A percentile compares a stretch with the other conserved stretches of the same genome.
Conservation (phyloP, 441 rosid species). For the Metrosideros polymorpha region DNA sequence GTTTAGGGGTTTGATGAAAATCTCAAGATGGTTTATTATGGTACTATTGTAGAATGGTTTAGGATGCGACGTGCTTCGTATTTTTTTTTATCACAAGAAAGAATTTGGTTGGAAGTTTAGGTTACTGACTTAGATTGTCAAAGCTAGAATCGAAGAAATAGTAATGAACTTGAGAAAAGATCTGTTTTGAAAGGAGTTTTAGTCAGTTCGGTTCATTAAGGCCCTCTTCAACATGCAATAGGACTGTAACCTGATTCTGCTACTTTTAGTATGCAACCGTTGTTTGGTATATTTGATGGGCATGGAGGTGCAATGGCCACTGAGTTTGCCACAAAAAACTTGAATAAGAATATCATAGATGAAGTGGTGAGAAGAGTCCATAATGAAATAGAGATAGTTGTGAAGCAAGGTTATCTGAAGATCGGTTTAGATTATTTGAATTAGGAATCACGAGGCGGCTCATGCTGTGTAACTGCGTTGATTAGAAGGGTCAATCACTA, state of each 20-base stretch:
- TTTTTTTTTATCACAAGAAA: too few species aligned
- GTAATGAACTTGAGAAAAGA: too few species aligned
- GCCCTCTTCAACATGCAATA: neutral
- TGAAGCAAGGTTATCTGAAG: slow-evolving; percentile 47
- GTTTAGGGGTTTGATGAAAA: too few species aligned
- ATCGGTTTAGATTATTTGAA: slow-evolving; percentile 57
- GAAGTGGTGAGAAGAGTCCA: slow-evolving; percentile 18
- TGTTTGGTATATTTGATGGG: slow-evolving; percentile 81
- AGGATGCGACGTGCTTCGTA: too few species aligned
- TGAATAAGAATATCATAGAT: slow-evolving; percentile 32
- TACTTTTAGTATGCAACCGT: slow-evolving; percentile 23
- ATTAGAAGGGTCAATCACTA: slow-evolving; percentile 46
- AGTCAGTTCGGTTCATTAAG: neutral
- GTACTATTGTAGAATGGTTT: too few species aligned
- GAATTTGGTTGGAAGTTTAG: too few species aligned
- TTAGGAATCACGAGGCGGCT: slow-evolving; percentile 45
- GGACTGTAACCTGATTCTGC: neutral
- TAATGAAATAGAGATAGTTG: slow-evolving; percentile 31
- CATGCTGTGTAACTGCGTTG: slow-evolving; percentile 79
- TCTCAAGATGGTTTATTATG: too few species aligned
- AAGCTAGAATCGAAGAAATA: too few species aligned
- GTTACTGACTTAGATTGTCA: too few species aligned
- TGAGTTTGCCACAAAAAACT: slow-evolving; percentile 52
- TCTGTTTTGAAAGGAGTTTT: too few species aligned
- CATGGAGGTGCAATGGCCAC: slow-evolving; percentile 80